Conservation (phyloP, 2,329 filamentous ascomycete species). For the Ilyonectria robusta region DNA sequence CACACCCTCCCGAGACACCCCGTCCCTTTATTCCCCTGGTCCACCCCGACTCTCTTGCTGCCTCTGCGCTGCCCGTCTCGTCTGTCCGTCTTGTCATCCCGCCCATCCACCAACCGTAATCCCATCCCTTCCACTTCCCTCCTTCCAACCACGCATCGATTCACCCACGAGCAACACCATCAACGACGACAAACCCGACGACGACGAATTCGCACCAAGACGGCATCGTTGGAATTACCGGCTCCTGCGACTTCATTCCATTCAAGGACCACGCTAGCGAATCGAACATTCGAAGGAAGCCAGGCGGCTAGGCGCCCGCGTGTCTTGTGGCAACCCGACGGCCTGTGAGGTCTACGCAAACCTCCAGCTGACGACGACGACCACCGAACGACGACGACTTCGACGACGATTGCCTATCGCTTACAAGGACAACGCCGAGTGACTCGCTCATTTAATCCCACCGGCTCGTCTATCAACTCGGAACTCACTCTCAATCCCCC, state of each 20-base stretch:
- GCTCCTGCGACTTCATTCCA: neutral
- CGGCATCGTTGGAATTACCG: constrained; percentile 27
- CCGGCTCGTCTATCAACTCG: constrained; percentile 30
- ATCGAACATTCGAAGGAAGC: constrained; percentile 30
- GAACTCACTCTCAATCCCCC: constrained; percentile 14
- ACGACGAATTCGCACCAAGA: constrained; percentile 33
- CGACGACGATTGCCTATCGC: constrained; percentile 33
- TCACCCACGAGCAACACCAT: constrained; percentile 34
- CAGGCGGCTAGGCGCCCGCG: constrained; percentile 41
- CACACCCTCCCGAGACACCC: constrained; percentile 52
- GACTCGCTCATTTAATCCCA: constrained; percentile 30
- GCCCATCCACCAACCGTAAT: constrained; percentile 38
- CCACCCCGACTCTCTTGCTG: constrained; percentile 48
- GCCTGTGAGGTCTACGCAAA: constrained; percentile 45
- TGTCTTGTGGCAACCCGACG: constrained; percentile 43
- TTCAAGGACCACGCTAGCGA: constrained; percentile 36
- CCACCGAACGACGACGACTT: constrained; percentile 44
- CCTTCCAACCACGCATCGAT: constrained; percentile 26
- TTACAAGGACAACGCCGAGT: constrained; percentile 28
- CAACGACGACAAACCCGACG: constrained; percentile 27
- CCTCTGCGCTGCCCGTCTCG: constrained; percentile 33
- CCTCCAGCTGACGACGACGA: constrained; percentile 48
- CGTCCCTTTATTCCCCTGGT: constrained; percentile 53
- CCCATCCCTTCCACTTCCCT: constrained; percentile 42
- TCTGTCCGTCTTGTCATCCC: constrained; percentile 40